These are phyloP conservation scores for Hevea brasiliensis DNA, from an alignment of 345 rosid species.

Conservation along the genomic window DNA sequence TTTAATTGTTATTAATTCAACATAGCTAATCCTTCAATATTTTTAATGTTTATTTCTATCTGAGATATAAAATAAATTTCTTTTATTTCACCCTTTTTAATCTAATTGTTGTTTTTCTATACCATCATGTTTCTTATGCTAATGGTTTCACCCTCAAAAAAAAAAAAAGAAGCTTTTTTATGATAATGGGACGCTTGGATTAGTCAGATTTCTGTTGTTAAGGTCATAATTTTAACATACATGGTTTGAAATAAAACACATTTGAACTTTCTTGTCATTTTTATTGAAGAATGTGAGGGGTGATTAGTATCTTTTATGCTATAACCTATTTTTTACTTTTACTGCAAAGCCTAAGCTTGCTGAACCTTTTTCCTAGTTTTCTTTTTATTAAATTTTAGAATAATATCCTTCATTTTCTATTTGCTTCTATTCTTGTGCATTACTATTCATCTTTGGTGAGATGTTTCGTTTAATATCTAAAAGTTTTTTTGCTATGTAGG, in stretches of 20 bases:
- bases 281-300: neutral
- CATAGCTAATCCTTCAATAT: neutral
- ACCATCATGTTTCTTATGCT: neutral
- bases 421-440: neutral
- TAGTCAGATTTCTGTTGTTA: neutral
- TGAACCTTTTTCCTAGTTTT: neutral
- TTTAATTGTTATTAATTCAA: no score
- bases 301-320: neutral
- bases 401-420: neutral
- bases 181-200: neutral
- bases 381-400: neutral
- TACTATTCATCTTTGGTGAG: neutral
- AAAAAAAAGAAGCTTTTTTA: neutral
- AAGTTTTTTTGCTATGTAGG: constrained; percentile 42
- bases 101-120: neutral
- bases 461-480: neutral
- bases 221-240: no score
- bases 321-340: neutral
- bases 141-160: neutral
- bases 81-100: neutral
- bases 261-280: neutral
- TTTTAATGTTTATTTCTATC: neutral
- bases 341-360: no score
- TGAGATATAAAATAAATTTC: neutral
- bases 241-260: neutral